Evolutionary conservation across 257 asterid genomes (phyloP).

Genomic region (Mentha longifolia): DNA sequence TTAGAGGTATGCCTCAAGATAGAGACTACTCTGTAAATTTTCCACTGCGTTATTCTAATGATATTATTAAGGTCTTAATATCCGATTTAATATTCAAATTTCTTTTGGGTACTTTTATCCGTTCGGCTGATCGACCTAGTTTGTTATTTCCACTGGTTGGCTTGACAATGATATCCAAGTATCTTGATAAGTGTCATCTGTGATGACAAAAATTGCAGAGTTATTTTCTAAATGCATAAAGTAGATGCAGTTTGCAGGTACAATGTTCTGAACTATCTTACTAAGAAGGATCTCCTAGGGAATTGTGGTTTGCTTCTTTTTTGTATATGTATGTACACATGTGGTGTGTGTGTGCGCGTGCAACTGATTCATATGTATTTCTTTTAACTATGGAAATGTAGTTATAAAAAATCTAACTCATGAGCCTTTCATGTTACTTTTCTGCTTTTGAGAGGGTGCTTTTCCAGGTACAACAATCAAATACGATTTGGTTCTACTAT

Average conservation of each 20-base stretch:
- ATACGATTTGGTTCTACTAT: not conserved
- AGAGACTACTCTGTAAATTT: not conserved
- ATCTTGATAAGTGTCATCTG: not conserved
- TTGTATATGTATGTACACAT: not conserved
- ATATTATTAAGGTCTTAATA: not conserved
- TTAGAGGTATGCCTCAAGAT: slow-evolving; percentile 43
- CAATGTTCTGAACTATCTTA: not conserved
- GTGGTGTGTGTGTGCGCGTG: not conserved
- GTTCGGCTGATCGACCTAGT: not conserved
- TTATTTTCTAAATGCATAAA: not conserved
- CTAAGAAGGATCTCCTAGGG: not conserved
- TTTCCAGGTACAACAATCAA: not conserved
- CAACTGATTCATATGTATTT: not conserved
- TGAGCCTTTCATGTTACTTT: not conserved
- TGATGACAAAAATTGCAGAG: not conserved
- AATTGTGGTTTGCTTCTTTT: not conserved
- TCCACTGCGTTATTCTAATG: not conserved
- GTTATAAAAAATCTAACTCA: not conserved
- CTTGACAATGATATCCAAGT: slow-evolving; percentile 7
- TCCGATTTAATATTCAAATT: not conserved
- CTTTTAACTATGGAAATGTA: not conserved
- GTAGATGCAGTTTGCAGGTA: not conserved
- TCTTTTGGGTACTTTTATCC: slow-evolving; percentile 1
- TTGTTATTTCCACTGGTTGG: not conserved
- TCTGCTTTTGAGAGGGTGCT: not conserved